A percentile compares a stretch with the other conserved stretches of the same genome.
These are phyloP conservation scores for Papiliotrema terrestris DNA, from an alignment of 1,284 basidiomycete species.

Conservation along the genomic window DNA sequence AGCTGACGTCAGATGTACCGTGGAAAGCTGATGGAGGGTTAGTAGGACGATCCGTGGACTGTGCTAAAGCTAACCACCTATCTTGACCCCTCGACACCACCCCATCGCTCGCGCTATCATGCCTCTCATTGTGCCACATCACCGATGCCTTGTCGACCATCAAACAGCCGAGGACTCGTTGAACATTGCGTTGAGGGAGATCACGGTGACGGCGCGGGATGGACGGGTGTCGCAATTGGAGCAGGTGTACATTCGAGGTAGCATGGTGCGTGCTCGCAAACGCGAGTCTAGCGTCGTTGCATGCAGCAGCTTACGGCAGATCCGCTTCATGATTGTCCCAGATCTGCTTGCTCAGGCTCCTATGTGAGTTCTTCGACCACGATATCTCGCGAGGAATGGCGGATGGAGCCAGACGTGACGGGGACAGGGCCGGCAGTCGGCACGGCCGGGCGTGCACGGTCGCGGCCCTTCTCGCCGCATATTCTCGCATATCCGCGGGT, in stretches of 20 bases:
- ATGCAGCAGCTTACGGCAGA: constrained; percentile 22
- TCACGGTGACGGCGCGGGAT: constrained; percentile 96
- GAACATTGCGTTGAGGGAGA: constrained; percentile 93
- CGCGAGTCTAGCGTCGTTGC: neutral
- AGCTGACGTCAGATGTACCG: constrained; percentile 67
- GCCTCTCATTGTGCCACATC: neutral
- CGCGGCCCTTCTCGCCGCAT: too few relatives aligned
- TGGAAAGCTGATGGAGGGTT: constrained; percentile 93
- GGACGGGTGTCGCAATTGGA: constrained; percentile 98
- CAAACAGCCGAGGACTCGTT: constrained; percentile 91
- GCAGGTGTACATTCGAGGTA: constrained; percentile 98
- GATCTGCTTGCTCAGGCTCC: constrained; percentile 99
- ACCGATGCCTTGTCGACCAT: neutral
- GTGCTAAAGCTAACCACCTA: constrained; percentile 3
- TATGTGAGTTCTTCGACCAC: constrained; percentile 63
- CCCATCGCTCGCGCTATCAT: neutral
- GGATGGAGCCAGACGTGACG: too few relatives aligned
- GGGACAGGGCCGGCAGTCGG: too few relatives aligned
- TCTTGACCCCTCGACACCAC: neutral
- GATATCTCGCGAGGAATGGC: too few relatives aligned
- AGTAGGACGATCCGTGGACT: constrained; percentile 9
- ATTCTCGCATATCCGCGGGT: too few relatives aligned
- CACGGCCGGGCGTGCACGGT: too few relatives aligned
- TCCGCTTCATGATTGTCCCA: constrained; percentile 97
- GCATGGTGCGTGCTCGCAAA: constrained; percentile 60